phyloP scores from a whole-genome alignment of 306 rosid species.

The Trifolium fragiferum region DNA sequence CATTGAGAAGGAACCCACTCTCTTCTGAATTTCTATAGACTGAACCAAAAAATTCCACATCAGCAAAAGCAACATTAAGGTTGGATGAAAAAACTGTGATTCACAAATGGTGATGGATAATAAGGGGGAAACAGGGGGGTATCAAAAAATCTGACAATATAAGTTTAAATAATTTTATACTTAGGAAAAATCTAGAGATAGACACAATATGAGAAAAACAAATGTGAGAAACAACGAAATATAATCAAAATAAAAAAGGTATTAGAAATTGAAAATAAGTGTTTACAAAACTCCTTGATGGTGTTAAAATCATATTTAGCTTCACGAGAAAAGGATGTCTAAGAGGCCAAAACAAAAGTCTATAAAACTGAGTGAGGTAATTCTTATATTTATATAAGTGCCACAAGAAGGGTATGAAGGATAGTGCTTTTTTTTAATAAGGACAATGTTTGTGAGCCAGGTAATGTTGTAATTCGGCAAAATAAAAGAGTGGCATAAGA shows the following conservation, averaged over 20 bases:
- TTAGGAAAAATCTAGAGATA: constrained; percentile 7
- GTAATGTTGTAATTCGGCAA: constrained; percentile 20
- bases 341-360: constrained; percentile 15
- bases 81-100: constrained; percentile 26
- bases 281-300: constrained; percentile 12
- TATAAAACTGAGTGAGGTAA: constrained; percentile 18
- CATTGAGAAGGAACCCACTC: constrained; percentile 92
- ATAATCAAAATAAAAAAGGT: background rate
- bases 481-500: constrained; percentile 22
- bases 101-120: background rate
- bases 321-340: constrained; percentile 26
- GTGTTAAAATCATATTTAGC: constrained; percentile 18
- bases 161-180: constrained; percentile 11
- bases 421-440: constrained; percentile 6
- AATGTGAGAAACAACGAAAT: constrained; percentile 17
- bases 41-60: constrained; percentile 43
- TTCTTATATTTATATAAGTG: constrained; percentile 27
- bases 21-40: constrained; percentile 95
- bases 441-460: constrained; percentile 26
- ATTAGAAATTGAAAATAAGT: constrained; percentile 6
- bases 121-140: background rate
- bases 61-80: constrained; percentile 27
- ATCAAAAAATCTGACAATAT: constrained; percentile 5
- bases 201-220: constrained; percentile 11
- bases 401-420: constrained; percentile 29